Conservation (phyloP, 768 basidiomycete species). For the Coprinopsis cinerea region DNA sequence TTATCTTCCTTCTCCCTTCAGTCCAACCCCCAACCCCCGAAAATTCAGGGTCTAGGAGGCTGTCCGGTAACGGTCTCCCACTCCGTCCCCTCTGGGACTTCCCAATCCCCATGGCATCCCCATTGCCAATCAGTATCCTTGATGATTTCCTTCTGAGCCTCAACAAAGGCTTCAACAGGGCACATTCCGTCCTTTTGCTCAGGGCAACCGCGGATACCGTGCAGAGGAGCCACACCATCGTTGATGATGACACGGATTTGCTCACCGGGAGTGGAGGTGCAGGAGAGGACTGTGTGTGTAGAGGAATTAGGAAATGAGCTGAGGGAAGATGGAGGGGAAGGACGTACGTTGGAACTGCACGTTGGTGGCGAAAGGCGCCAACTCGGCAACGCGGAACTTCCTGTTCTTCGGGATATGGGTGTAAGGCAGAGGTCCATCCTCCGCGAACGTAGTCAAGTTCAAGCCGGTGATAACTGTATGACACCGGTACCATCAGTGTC, state of each 20-base stretch:
- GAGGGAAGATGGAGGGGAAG: neutral
- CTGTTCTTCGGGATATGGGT: constrained; percentile 62
- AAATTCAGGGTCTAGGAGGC: constrained; percentile 44
- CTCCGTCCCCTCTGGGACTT: constrained; percentile 51
- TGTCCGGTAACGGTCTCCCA: constrained; percentile 78
- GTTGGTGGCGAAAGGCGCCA: constrained; percentile 87
- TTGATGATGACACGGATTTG: constrained; percentile 85
- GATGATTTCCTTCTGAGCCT: constrained; percentile 61
- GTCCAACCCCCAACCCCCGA: no score
- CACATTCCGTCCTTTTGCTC: constrained; percentile 74
- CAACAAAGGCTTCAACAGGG: constrained; percentile 63
- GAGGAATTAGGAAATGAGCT: constrained; percentile 13
- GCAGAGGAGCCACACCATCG: constrained; percentile 80
- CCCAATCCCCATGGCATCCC: constrained; percentile 76
- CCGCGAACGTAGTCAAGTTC: constrained; percentile 71
- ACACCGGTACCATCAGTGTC: neutral
- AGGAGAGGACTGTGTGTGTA: constrained; percentile 50
- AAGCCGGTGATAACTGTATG: constrained; percentile 73
- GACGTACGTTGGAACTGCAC: constrained; percentile 79
- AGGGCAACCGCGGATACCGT: constrained; percentile 69
- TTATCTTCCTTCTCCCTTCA: no score
- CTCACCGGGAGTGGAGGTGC: constrained; percentile 38
- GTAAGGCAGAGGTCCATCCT: constrained; percentile 66
- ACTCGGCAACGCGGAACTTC: constrained; percentile 67
- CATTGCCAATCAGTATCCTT: constrained; percentile 63